Evolutionary conservation across 2,329 filamentous ascomycete species (phyloP).

Genomic region (Claviceps quebecensis): DNA sequence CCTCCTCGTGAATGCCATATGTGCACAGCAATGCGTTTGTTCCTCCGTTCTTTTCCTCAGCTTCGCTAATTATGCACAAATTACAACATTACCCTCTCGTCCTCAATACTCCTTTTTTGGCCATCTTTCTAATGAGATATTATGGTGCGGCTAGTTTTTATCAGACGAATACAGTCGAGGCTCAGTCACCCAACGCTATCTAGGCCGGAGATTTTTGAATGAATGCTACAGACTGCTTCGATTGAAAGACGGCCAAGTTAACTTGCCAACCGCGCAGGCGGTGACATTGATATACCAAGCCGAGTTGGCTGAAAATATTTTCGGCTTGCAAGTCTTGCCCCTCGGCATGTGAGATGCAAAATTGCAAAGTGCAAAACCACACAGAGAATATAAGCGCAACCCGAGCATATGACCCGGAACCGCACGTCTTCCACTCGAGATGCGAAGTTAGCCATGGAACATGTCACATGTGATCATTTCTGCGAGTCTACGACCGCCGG

Average conservation of each 20-base stretch:
- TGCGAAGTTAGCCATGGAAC: neutral
- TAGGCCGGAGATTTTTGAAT: neutral
- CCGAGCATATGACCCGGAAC: too few relatives aligned
- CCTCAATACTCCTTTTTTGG: neutral
- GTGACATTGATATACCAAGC: conserved; percentile 3
- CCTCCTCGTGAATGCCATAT: neutral
- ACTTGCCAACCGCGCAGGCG: conserved; percentile 1
- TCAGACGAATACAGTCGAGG: neutral
- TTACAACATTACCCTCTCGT: neutral
- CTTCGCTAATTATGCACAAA: too few relatives aligned
- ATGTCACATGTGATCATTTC: neutral
- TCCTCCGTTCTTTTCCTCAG: neutral
- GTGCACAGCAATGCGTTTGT: conserved; percentile 1
- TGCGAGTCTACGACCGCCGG: neutral
- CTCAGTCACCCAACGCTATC: neutral
- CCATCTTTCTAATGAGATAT: neutral
- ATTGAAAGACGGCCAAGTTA: neutral
- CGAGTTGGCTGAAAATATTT: neutral
- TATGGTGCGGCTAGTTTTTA: neutral
- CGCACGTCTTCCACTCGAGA: neutral
- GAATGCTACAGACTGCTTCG: conserved; percentile 1
- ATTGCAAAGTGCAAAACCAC: neutral
- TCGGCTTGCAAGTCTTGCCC: neutral
- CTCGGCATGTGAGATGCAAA: neutral
- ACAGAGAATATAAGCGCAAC: neutral